Evolutionary conservation across 345 rosid species (phyloP), one percentile per base, ranked within the genome.

Genomic region (Erucastrum elatum): DNA sequence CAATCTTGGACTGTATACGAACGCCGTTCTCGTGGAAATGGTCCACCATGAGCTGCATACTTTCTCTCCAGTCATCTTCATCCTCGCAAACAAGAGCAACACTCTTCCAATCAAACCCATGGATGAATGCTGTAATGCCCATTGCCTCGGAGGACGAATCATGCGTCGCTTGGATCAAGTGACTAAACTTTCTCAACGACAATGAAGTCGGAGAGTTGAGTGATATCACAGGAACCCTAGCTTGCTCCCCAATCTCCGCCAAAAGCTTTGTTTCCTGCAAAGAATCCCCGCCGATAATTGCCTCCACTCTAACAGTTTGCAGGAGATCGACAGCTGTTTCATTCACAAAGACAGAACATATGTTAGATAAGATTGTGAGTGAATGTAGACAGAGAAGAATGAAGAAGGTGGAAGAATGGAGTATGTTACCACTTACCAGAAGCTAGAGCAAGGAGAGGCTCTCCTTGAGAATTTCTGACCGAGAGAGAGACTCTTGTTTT

Each of bases 381-480:
- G 49, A 46, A 11, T 46, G 53, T 13, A 3, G 53, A 46, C 53
- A 12, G n/a, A 46, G 15, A n/a, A n/a, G n/a, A n/a, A n/a, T n/a
- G 53, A 46, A 46, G 15, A 46, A 44, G 51, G 12, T n/a, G 13
- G 53, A 46, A 46, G 53, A 13, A 46, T 33, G 35, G 13, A 41
- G 44, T 41, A 46, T 46, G 53, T 62, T 56, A 75, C 83, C 72
- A 5, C 77, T 66, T 56, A 75, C 25, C 0, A 81, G 78, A 55
- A n/a, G n/a, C n/a, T n/a, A n/a, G n/a, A n/a, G n/a, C n/a, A n/a
- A n/a, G n/a, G n/a, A n/a, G n/a, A n/a, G n/a, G n/a, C n/a, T n/a
- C n/a, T n/a, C n/a, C n/a, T n/a, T n/a, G n/a, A n/a, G n/a, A n/a
- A n/a, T n/a, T n/a, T n/a, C n/a, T n/a, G n/a, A n/a, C n/a, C n/a